These are phyloP conservation scores for Goffeauzyma gilvescens DNA, from an alignment of 768 basidiomycete genomes.

Conservation along the genomic window DNA sequence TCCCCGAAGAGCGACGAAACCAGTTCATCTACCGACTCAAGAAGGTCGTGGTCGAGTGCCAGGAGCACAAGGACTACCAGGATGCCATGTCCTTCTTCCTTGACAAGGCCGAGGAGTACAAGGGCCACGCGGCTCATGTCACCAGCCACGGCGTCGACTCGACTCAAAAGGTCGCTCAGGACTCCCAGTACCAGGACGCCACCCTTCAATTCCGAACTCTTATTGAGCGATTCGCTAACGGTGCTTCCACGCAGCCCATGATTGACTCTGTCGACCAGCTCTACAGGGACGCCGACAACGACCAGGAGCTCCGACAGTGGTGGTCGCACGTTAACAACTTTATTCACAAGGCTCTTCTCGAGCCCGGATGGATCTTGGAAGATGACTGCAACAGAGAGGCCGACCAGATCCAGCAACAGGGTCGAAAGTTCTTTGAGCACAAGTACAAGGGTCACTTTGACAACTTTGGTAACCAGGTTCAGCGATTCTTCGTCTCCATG, in stretches of 20 bases:
- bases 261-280: conserved; percentile 53
- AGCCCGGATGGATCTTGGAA: conserved; percentile 71
- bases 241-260: conserved; percentile 46
- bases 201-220: conserved; percentile 52
- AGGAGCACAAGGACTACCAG: conserved; percentile 79
- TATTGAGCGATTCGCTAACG: conserved; percentile 79
- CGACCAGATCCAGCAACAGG: conserved; percentile 45
- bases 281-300: conserved; percentile 53
- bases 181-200: conserved; percentile 42
- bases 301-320: conserved; percentile 58
- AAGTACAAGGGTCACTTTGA: conserved; percentile 66
- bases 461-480: conserved; percentile 48
- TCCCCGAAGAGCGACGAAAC: conserved; percentile 74
- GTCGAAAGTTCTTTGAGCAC: conserved; percentile 56
- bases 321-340: conserved; percentile 46
- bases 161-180: conserved; percentile 33
- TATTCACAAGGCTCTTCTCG: conserved; percentile 53
- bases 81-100: conserved; percentile 39
- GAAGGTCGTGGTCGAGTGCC: conserved; percentile 84
- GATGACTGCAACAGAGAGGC: conserved; percentile 52
- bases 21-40: conserved; percentile 85
- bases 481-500: conserved; percentile 67
- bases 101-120: conserved; percentile 34
- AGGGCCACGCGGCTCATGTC: conserved; percentile 38
- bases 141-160: conserved; percentile 31